phyloP scores from a whole-genome alignment of 768 basidiomycete species.

The Lanmaoa rubissima region DNA sequence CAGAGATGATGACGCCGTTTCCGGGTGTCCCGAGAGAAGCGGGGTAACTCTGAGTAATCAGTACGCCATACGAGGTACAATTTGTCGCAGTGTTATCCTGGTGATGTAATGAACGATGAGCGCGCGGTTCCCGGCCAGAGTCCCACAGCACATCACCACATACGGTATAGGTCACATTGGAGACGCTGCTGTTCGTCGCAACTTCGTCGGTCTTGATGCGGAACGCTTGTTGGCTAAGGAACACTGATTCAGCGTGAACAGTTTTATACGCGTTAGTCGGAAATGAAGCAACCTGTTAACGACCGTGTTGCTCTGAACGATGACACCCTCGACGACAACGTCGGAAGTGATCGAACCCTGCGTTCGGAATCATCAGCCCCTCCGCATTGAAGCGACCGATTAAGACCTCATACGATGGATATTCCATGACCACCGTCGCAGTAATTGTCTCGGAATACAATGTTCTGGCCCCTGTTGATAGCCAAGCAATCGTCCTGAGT shows the following conservation, averaged over 20 bases:
- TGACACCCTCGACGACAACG: slow-evolving; percentile 46
- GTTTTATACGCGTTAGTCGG: background rate
- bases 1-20: slow-evolving; percentile 50
- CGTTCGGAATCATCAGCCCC: background rate
- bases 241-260: background rate
- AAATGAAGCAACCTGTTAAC: slow-evolving; percentile 27
- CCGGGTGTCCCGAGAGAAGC: slow-evolving; percentile 53
- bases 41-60: slow-evolving; percentile 65
- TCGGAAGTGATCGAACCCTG: slow-evolving; percentile 54
- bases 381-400: background rate
- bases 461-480: slow-evolving; percentile 42
- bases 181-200: slow-evolving; percentile 47
- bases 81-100: slow-evolving; percentile 54
- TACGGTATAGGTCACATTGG: slow-evolving; percentile 49
- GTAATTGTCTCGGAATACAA: slow-evolving; percentile 48
- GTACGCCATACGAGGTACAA: slow-evolving; percentile 48
- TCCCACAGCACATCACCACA: background rate
- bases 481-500: slow-evolving; percentile 62
- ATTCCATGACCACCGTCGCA: slow-evolving; percentile 66
- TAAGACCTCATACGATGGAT: slow-evolving; percentile 37
- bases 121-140: background rate
- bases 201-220: slow-evolving; percentile 55
- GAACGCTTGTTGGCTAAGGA: slow-evolving; percentile 48
- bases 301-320: slow-evolving; percentile 53
- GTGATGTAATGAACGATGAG: background rate